These are phyloP conservation scores for Candida coleopterorum DNA, from an alignment of 805 yeast species.

Conservation along the genomic window DNA sequence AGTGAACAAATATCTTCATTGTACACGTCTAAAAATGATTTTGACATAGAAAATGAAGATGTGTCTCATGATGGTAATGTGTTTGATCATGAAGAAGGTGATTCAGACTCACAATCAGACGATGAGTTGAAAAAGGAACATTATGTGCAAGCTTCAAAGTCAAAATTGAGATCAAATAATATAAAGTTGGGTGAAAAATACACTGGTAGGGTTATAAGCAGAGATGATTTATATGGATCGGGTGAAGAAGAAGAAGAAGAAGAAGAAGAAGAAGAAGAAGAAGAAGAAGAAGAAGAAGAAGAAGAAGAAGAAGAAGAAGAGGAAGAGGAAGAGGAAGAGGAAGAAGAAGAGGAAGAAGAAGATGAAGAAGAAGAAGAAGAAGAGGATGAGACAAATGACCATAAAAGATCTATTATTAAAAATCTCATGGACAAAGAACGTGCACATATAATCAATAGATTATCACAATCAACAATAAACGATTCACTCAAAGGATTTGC, in stretches of 20 bases:
- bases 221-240: slow-evolving; percentile 38
- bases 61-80: slow-evolving; percentile 29
- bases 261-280: slow-evolving; percentile 17
- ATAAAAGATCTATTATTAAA: slow-evolving; percentile 45
- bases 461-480: slow-evolving; percentile 61
- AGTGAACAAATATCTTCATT: slow-evolving; percentile 59
- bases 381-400: slow-evolving; percentile 9
- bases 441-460: slow-evolving; percentile 52
- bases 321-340: slow-evolving; percentile 14
- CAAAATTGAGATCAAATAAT: slow-evolving; percentile 53
- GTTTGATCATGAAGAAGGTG: slow-evolving; percentile 26
- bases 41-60: slow-evolving; percentile 76
- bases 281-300: slow-evolving; percentile 15
- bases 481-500: slow-evolving; percentile 86
- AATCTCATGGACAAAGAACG: slow-evolving; percentile 63
- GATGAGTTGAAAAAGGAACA: slow-evolving; percentile 51
- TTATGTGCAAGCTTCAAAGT: slow-evolving; percentile 64
- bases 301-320: slow-evolving; percentile 18
- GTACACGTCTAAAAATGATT: slow-evolving; percentile 46
- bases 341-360: slow-evolving; percentile 10
- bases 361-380: slow-evolving; percentile 11
- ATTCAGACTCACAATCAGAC: slow-evolving; percentile 12
- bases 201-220: slow-evolving; percentile 53
- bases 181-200: slow-evolving; percentile 53
- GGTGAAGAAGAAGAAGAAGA: slow-evolving; percentile 22